These are phyloP conservation scores for Fusarium nisikadoi DNA, from an alignment of 2,329 filamentous ascomycete species.

Conservation along the genomic window DNA sequence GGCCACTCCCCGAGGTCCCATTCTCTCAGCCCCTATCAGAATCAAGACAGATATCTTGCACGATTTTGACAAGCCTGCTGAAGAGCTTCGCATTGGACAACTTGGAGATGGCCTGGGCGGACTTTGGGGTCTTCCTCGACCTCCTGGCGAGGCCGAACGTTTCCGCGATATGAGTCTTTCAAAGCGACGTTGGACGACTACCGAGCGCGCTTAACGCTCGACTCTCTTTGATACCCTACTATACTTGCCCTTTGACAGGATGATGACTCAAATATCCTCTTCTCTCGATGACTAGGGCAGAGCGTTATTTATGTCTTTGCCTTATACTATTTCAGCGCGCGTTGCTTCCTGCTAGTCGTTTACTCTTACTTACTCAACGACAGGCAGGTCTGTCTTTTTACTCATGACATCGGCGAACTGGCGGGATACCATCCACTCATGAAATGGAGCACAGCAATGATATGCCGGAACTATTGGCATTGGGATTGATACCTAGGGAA, in stretches of 20 bases:
- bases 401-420: slow-evolving; percentile 44
- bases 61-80: slow-evolving; percentile 45
- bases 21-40: slow-evolving; percentile 51
- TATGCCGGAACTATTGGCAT: slow-evolving; percentile 3
- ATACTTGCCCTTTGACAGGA: slow-evolving; percentile 14
- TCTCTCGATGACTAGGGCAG: slow-evolving; percentile 6
- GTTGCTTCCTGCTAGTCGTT: slow-evolving; percentile 34
- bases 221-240: slow-evolving; percentile 7
- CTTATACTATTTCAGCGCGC: slow-evolving; percentile 37
- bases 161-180: slow-evolving; percentile 57
- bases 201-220: slow-evolving; percentile 52
- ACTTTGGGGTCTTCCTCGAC: slow-evolving; percentile 57
- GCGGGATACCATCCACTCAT: slow-evolving; percentile 25
- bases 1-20: slow-evolving; percentile 41
- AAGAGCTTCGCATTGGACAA: slow-evolving; percentile 49
- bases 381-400: slow-evolving; percentile 38
- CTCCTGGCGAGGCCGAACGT: slow-evolving; percentile 58
- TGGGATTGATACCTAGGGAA: slow-evolving; percentile 30
- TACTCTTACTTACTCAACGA: slow-evolving; percentile 21
- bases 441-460: slow-evolving; percentile 23
- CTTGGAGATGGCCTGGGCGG: slow-evolving; percentile 55
- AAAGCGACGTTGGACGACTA: slow-evolving; percentile 68
- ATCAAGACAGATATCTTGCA: slow-evolving; percentile 47
- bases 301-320: slow-evolving; percentile 17
- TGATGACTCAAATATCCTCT: slow-evolving; percentile 19